Percentiles rank a stretch among this genome's conserved stretches.
phyloP scores from a whole-genome alignment of 225 moss, liverwort and hornwort genomes.

The Ulota crispa region DNA sequence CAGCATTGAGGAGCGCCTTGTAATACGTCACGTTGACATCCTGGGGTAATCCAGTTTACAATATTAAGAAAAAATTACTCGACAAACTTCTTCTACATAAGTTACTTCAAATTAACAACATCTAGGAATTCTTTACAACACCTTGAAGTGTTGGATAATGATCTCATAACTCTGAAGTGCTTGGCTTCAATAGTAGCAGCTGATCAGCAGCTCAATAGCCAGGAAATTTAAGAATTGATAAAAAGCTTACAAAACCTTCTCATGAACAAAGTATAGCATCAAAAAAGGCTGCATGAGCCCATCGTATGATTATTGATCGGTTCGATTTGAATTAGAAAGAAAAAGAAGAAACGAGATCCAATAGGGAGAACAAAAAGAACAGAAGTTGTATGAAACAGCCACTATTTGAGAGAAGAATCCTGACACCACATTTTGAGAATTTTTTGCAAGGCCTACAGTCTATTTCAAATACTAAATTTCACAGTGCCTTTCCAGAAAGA shows the following conservation, averaged over 20 bases:
- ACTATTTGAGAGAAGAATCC: background rate
- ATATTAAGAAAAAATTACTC: background rate
- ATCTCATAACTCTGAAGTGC: background rate
- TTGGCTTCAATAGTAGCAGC: background rate
- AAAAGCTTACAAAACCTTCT: background rate
- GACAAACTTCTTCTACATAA: background rate
- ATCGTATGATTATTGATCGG: background rate
- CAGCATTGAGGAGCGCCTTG: slow-evolving; percentile 55
- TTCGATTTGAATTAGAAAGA: background rate
- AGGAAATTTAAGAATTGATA: background rate
- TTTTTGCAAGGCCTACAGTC: background rate
- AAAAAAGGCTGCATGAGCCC: background rate
- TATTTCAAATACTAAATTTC: background rate
- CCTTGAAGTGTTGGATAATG: background rate
- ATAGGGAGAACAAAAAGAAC: background rate
- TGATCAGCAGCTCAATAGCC: background rate
- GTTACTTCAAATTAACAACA: background rate
- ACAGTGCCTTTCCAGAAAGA: background rate
- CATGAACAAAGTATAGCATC: background rate
- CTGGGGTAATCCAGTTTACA: slow-evolving; percentile 28
- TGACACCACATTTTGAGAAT: background rate
- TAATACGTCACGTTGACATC: slow-evolving; percentile 63
- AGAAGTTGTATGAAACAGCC: background rate
- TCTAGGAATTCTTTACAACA: background rate
- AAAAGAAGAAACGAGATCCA: background rate